These are phyloP conservation scores for Leucosporidium scottii DNA, from an alignment of 768 basidiomycete genomes.

Conservation along the genomic window DNA sequence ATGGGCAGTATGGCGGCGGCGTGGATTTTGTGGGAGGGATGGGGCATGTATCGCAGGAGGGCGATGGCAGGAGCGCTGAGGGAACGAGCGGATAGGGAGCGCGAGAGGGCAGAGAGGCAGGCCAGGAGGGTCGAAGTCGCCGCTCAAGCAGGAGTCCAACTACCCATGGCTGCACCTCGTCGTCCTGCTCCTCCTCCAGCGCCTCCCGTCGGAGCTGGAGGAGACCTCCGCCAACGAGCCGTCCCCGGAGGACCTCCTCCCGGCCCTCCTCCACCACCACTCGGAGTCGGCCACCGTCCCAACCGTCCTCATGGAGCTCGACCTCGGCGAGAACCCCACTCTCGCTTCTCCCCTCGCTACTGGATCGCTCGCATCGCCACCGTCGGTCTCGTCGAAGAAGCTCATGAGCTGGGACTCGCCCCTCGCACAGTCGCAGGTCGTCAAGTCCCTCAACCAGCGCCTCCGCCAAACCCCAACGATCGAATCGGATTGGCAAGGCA, in stretches of 20 bases:
- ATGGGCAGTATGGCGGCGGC: conserved; percentile 23
- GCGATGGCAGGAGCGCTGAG: background rate
- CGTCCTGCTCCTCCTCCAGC: no score
- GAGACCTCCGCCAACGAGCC: background rate
- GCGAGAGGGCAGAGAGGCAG: background rate
- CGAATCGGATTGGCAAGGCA: background rate
- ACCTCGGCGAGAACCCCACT: conserved; percentile 8
- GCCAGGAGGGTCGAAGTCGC: background rate
- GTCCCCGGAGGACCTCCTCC: background rate
- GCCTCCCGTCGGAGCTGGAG: background rate
- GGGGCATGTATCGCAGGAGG: conserved; percentile 15
- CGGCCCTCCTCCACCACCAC: background rate
- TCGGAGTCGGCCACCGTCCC: background rate
- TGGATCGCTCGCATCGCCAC: conserved; percentile 35
- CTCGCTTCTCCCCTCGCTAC: conserved; percentile 33
- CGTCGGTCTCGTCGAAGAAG: conserved; percentile 34
- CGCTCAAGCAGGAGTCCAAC: background rate
- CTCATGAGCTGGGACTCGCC: conserved; percentile 33
- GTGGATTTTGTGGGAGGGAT: conserved; percentile 33
- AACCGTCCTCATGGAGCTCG: background rate
- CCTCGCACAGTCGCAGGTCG: conserved; percentile 26
- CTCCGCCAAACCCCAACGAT: background rate
- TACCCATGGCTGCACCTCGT: no score
- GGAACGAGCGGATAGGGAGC: conserved; percentile 13
- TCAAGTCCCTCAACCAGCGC: background rate